phyloP scores from a whole-genome alignment of 2,329 filamentous ascomycete genomes.

The Trichoderma atroviride region DNA sequence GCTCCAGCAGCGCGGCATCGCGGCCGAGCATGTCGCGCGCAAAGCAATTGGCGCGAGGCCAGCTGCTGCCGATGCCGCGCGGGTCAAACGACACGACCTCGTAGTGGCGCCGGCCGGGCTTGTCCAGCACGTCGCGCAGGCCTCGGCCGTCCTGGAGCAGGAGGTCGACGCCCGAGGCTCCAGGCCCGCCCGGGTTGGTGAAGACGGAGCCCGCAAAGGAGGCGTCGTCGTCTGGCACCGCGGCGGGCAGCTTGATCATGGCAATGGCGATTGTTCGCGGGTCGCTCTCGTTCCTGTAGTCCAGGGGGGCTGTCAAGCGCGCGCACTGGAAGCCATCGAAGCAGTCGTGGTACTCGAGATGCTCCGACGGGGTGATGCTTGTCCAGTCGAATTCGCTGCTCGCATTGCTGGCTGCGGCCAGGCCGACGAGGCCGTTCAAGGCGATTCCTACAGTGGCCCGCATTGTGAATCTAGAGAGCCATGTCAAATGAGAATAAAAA shows the following conservation, averaged over 20 bases:
- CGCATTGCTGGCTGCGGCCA: neutral
- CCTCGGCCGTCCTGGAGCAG: conserved; percentile 28
- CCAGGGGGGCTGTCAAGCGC: conserved; percentile 46
- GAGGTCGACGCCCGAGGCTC: conserved; percentile 43
- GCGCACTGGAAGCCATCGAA: conserved; percentile 46
- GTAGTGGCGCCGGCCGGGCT: conserved; percentile 39
- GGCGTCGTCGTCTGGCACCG: conserved; percentile 42
- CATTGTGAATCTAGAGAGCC: neutral
- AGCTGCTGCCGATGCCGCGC: conserved; percentile 44
- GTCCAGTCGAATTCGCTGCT: conserved; percentile 42
- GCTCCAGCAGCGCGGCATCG: neutral
- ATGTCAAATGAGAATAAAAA: neutral
- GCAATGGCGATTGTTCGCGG: conserved; percentile 42
- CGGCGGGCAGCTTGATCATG: conserved; percentile 45
- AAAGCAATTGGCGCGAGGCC: conserved; percentile 46
- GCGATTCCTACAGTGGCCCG: neutral
- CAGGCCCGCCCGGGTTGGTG: conserved; percentile 50
- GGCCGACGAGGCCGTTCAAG: neutral
- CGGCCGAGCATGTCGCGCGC: conserved; percentile 34
- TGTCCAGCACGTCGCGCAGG: conserved; percentile 32
- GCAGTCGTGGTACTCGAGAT: conserved; percentile 45
- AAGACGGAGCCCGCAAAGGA: conserved; percentile 48
- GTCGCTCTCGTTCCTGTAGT: conserved; percentile 42
- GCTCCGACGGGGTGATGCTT: conserved; percentile 38
- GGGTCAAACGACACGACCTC: conserved; percentile 50